Base-by-base conservation (phyloP, 768 basidiomycete genomes). In the Psilocybe cyanescens region DNA sequence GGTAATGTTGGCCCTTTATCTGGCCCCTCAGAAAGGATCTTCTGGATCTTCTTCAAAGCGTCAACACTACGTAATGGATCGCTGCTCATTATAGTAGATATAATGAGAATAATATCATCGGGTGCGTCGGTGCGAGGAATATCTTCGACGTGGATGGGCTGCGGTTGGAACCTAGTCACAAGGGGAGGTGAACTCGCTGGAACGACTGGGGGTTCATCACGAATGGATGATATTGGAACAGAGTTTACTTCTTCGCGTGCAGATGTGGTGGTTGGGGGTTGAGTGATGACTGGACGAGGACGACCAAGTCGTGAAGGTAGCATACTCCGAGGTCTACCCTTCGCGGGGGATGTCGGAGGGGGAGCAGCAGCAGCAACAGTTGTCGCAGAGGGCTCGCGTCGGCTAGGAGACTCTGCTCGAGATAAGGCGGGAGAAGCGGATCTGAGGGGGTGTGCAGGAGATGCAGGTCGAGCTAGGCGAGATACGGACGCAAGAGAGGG, bases 41-140 rank as follows among this genome's bases (percentile, higher is more conserved):
- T 90, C 72, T 99, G 95, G 55, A 98, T 85, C 70, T 86, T 90
- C 79, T 99, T 99, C 68, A 99, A 79, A 0, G 95, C 93, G 62
- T 99, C 95, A 29, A 98, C 95, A 68, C 94, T 94, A 29, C 89
- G 84, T 19, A 84, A 77, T 0, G 93, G 85, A 78, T 98, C 94
- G 62, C 88, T 92, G 71, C 92, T 94, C 51, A 96, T 81, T 55
- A 97, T 94, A 60, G 89, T 94, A 30, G 91, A 95, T 62, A 97
- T 96, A 2, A 87, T 89, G 54, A 94, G 79, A 6, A 90, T 87
- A 59, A 95, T 90, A 62, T 88, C 89, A 59, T 87, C 86, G 7
- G 74, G 73, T 57, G 62, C 73, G 19, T 79, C 78, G 14, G 72
- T 47, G 63, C 70, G 73, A 17, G 74, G 62, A 33, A 66, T 64